phyloP scores from a whole-genome alignment of 352 stramenopile species.

The Pythium rishiriense region DNA sequence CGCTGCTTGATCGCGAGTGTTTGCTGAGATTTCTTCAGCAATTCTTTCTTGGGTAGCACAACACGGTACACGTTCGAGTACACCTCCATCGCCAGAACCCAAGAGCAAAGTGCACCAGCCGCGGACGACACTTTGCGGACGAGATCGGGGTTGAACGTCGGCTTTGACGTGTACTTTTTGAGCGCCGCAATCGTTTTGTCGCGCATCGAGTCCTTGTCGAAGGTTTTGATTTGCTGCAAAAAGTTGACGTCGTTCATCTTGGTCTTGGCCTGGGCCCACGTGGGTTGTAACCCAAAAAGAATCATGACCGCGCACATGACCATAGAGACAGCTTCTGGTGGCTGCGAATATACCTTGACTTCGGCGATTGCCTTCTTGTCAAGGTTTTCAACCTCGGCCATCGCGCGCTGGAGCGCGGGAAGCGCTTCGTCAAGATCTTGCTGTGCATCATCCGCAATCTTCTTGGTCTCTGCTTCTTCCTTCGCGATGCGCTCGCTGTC shows the following conservation, averaged over 20 bases:
- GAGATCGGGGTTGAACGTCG: constrained; percentile 85
- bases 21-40: constrained; percentile 86
- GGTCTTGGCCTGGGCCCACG: constrained; percentile 93
- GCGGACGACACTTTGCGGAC: constrained; percentile 89
- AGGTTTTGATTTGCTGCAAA: constrained; percentile 93
- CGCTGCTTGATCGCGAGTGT: constrained; percentile 87
- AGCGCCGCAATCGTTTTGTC: constrained; percentile 93
- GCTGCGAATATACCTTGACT: constrained; percentile 95
- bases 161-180: constrained; percentile 93
- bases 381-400: constrained; percentile 94
- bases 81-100: constrained; percentile 92
- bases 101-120: constrained; percentile 88
- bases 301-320: constrained; percentile 97
- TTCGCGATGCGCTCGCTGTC: constrained; percentile 91
- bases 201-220: constrained; percentile 96
- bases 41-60: constrained; percentile 90
- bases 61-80: constrained; percentile 89
- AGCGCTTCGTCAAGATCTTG: constrained; percentile 94
- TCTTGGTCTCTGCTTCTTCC: constrained; percentile 92
- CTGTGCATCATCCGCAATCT: constrained; percentile 94
- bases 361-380: constrained; percentile 95
- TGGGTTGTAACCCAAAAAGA: constrained; percentile 91
- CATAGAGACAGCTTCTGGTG: constrained; percentile 90
- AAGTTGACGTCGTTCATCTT: constrained; percentile 95
- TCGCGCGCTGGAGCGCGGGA: constrained; percentile 91